Evolutionary conservation across 2,329 filamentous ascomycete species (phyloP), one percentile per base, ranked within the genome.

Genomic region (Cyphellophora attinorum): DNA sequence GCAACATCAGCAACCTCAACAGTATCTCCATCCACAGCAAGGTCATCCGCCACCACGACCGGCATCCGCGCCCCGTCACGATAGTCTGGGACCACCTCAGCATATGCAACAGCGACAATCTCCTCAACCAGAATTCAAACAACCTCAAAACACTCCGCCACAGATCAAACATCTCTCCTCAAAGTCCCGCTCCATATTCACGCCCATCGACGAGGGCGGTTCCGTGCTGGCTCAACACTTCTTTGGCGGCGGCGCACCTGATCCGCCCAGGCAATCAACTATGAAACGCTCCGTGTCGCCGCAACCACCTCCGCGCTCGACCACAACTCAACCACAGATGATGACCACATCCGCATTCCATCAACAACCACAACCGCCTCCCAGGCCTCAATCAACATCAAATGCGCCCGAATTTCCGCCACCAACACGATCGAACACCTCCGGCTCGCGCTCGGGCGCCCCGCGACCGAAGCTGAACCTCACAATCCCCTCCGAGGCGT

Each of bases 101-200:
- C 70, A 75, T 32, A 65, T 64, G 35, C 21, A 8, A 25, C 40
- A 57, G 13, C 46, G 48, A 21, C 33, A 52, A 33, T 46, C 58
- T 19, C 39, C 47, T 43, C 50, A 68, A 56, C 54, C 49, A 23
- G 32, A 16, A 27, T 35, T 49, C 11, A 48, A 47, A 16, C 44
- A 41, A 27, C 39, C 49, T 5, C 54, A 58, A 18, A 51, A 29
- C 10, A 44, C 75, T n/a, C 61, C 64, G 37, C 56, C 62, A 6
- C 59, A 64, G 44, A 79, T 81, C 2, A 82, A 80, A 51, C 79
- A 83, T 5, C 49, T 73, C 3, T 67, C 69, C 5, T 61, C 69
- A 19, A 88, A 88, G 56, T 80, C 81, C 14, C 81, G 88, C 54
- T 95, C 88, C 57, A 96, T 98, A 40, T 96, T 96, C 55, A 98